Conservation (phyloP, 1,284 basidiomycete genomes). For the Clitocybe nebularis region DNA sequence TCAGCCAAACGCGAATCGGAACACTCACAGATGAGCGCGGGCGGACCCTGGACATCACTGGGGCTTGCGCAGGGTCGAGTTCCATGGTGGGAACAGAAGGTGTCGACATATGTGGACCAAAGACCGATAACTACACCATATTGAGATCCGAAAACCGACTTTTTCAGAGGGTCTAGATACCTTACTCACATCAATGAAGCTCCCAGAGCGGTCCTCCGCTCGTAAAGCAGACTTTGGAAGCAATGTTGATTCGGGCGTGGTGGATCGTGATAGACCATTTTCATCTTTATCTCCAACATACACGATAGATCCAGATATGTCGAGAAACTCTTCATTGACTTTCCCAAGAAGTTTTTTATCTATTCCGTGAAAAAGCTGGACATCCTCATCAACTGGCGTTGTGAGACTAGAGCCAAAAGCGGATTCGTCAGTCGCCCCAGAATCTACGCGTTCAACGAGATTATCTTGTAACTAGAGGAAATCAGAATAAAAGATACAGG, state of each 20-base stretch:
- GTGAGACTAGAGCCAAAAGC: conserved; percentile 34
- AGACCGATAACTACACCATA: not conserved
- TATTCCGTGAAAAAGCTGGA: conserved; percentile 20
- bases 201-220: too few species aligned
- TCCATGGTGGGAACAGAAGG: too few species aligned
- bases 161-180: too few species aligned
- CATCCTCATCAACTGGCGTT: conserved; percentile 33
- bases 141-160: not conserved
- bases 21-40: not conserved
- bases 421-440: conserved; percentile 34
- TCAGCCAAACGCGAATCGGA: not conserved
- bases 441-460: conserved; percentile 23
- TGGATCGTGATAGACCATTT: too few species aligned
- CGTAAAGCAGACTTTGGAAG: too few species aligned
- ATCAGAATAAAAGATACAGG: too few species aligned
- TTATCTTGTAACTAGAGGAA: not conserved
- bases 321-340: conserved; percentile 9
- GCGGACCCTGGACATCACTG: too few species aligned
- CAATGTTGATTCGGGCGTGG: too few species aligned
- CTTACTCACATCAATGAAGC: too few species aligned
- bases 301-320: conserved; percentile 14
- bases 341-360: conserved; percentile 12
- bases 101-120: too few species aligned
- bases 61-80: too few species aligned
- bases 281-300: not conserved